These are phyloP conservation scores for Hypoxylon crocopeplum DNA, from an alignment of 495 filamentous ascomycete species.

Conservation along the genomic window DNA sequence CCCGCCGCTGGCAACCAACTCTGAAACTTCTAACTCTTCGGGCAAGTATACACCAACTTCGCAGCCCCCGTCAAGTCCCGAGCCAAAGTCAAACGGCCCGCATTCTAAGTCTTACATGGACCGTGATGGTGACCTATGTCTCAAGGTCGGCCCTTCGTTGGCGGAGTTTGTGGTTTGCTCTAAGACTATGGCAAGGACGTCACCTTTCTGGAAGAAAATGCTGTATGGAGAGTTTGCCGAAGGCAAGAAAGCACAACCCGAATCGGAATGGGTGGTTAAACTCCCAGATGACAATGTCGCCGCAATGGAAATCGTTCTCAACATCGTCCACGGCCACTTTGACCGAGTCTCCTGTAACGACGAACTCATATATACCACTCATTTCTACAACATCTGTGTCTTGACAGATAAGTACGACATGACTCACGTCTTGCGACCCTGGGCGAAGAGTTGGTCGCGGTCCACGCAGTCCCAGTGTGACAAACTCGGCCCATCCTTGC, in stretches of 20 bases:
- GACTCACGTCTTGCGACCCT: constrained; percentile 29
- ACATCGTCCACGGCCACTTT: constrained; percentile 39
- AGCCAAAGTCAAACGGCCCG: neutral
- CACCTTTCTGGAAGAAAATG: constrained; percentile 41
- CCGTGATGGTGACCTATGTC: constrained; percentile 28
- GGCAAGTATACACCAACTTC: neutral
- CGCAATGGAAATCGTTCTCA: constrained; percentile 31
- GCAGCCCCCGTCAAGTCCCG: neutral
- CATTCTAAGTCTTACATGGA: constrained; percentile 12
- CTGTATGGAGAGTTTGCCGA: constrained; percentile 39
- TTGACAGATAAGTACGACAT: constrained; percentile 43
- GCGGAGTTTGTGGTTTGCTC: constrained; percentile 37
- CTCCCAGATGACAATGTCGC: constrained; percentile 42
- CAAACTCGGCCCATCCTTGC: constrained; percentile 17
- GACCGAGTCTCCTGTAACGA: constrained; percentile 25
- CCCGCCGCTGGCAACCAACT: neutral
- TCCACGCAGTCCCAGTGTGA: constrained; percentile 21
- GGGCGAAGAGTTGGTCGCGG: constrained; percentile 31
- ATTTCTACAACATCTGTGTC: constrained; percentile 35
- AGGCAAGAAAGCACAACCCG: constrained; percentile 26
- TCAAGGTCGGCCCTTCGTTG: constrained; percentile 13
- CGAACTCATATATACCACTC: constrained; percentile 12
- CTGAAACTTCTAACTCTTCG: neutral
- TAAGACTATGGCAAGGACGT: constrained; percentile 25
- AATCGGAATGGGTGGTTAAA: constrained; percentile 33